Evolutionary conservation across 1,284 basidiomycete species (phyloP).

Genomic region (Volvariella surrecta): DNA sequence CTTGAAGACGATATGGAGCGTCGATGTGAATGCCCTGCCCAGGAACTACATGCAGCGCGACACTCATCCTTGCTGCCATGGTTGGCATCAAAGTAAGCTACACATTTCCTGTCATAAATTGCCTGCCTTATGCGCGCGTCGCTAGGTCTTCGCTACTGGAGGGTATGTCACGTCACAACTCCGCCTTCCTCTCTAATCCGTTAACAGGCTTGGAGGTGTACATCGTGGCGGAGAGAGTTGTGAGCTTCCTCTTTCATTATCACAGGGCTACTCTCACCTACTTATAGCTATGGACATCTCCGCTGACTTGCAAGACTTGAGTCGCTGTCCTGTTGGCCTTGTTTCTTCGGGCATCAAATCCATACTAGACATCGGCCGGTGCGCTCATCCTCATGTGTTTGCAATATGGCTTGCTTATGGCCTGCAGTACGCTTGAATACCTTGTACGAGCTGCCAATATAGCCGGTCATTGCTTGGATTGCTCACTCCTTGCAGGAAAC

Average conservation of each 20-base stretch:
- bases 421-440: slow-evolving; percentile 81
- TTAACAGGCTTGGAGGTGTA: slow-evolving; percentile 73
- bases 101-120: slow-evolving; percentile 4
- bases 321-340: slow-evolving; percentile 80
- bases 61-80: slow-evolving; percentile 73
- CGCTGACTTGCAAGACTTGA: slow-evolving; percentile 83
- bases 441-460: slow-evolving; percentile 42
- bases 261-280: slow-evolving; percentile 7
- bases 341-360: slow-evolving; percentile 95
- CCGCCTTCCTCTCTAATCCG: background rate
- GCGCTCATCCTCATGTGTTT: slow-evolving; percentile 8
- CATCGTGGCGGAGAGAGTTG: slow-evolving; percentile 88
- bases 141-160: slow-evolving; percentile 73
- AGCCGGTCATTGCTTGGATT: background rate
- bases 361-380: slow-evolving; percentile 89
- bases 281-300: slow-evolving; percentile 85
- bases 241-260: slow-evolving; percentile 20
- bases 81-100: slow-evolving; percentile 77
- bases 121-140: slow-evolving; percentile 4
- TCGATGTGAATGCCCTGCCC: background rate
- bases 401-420: slow-evolving; percentile 1
- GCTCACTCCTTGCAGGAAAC: slow-evolving; percentile 64
- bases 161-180: slow-evolving; percentile 38
- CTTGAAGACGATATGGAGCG: too few species aligned
- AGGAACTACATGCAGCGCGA: slow-evolving; percentile 83